A percentile compares a stretch with the other conserved stretches of the same genome.
Evolutionary conservation across 139 green algal genomes (phyloP).

Genomic region (Chlamydomonas sphaeroides): DNA sequence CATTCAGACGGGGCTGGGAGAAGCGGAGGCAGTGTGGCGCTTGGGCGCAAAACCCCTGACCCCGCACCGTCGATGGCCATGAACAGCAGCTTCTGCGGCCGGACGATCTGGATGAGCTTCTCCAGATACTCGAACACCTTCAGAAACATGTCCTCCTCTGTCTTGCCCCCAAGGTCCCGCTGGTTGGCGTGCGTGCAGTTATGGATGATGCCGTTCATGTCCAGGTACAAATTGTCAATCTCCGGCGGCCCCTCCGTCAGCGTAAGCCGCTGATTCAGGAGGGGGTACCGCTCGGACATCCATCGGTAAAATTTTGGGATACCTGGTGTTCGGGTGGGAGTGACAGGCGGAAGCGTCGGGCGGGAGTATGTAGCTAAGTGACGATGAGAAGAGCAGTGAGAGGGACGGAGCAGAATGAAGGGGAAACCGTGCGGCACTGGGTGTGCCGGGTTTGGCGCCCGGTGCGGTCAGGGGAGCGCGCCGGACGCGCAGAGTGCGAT

Average conservation of each 20-base stretch:
- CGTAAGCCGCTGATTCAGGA: slow-evolving; percentile 84
- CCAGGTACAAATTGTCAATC: slow-evolving; percentile 94
- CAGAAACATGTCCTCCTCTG: slow-evolving; percentile 92
- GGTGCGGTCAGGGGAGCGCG: too few relatives aligned
- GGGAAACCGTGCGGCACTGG: too few relatives aligned
- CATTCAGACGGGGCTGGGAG: too few relatives aligned
- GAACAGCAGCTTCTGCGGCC: slow-evolving; percentile 90
- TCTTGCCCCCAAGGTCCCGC: slow-evolving; percentile 66
- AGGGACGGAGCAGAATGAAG: too few relatives aligned
- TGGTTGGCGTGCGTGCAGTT: slow-evolving; percentile 95
- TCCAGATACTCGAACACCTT: slow-evolving; percentile 92
- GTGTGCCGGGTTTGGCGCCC: too few relatives aligned
- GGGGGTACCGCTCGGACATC: slow-evolving; percentile 94
- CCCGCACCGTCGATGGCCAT: slow-evolving; percentile 93
- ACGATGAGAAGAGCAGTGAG: too few relatives aligned
- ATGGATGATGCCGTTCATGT: slow-evolving; percentile 98
- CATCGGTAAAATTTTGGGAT: slow-evolving; percentile 98
- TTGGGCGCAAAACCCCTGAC: neutral
- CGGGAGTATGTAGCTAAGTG: too few relatives aligned
- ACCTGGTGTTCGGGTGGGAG: too few relatives aligned
- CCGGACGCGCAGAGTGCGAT: too few relatives aligned
- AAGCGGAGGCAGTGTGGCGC: neutral
- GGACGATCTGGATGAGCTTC: slow-evolving; percentile 89
- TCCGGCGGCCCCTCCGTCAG: slow-evolving; percentile 68
- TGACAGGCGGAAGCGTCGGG: too few relatives aligned